Evolutionary conservation across 306 rosid species (phyloP).

Genomic region (Pyrus betulifolia): DNA sequence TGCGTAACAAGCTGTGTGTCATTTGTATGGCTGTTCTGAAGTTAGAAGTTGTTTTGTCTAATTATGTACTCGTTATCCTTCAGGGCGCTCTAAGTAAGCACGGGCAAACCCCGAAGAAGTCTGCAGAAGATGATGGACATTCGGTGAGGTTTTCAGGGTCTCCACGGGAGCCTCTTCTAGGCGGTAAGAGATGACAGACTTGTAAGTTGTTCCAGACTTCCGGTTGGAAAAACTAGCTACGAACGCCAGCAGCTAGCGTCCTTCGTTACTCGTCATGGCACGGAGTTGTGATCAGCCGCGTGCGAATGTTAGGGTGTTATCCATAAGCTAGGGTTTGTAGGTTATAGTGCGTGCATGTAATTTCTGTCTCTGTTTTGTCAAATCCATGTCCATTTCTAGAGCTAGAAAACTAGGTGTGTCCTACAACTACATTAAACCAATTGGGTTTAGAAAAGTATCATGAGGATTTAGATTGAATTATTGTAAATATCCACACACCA

Average conservation of each 20-base stretch:
- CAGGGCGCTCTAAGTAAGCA: conserved; percentile 51
- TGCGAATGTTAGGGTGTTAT: neutral
- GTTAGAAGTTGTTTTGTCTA: neutral
- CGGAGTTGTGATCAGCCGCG: neutral
- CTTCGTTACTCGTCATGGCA: neutral
- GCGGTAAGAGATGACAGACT: conserved; percentile 13
- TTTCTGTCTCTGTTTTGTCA: neutral
- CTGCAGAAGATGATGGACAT: conserved; percentile 21
- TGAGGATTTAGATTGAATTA: neutral
- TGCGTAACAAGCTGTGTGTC: neutral
- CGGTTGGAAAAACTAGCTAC: neutral
- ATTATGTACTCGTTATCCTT: conserved; percentile 16
- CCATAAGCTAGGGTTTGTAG: neutral
- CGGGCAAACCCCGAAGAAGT: conserved; percentile 24
- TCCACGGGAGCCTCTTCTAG: conserved; percentile 18
- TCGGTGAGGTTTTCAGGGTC: conserved; percentile 18
- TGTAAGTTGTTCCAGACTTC: neutral
- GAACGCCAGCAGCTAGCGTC: neutral
- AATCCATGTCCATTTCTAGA: neutral
- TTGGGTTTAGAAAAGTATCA: neutral
- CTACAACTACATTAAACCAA: neutral
- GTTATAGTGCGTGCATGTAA: neutral
- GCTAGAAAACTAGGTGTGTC: neutral
- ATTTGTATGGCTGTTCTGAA: neutral
- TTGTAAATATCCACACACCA: too few species aligned